A percentile compares a stretch with the other conserved stretches of the same genome.
These are phyloP conservation scores for Fusarium multiceps DNA, from an alignment of 2,329 filamentous ascomycete genomes.

Conservation along the genomic window DNA sequence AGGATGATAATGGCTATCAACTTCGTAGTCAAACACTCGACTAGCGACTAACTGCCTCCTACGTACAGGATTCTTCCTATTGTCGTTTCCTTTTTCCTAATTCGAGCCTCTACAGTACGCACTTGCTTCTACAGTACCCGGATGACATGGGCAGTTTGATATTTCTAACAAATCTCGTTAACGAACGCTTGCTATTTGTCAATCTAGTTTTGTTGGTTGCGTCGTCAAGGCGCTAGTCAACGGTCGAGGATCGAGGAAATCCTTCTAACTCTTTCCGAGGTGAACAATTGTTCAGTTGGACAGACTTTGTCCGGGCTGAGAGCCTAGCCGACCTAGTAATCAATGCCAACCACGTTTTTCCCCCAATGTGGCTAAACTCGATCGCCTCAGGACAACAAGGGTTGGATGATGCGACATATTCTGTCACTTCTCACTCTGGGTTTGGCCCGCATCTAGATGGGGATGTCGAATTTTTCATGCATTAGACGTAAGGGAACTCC, in stretches of 20 bases:
- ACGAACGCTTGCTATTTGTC: conserved; percentile 12
- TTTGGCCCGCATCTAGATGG: neutral
- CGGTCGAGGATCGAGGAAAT: neutral
- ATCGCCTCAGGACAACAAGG: neutral
- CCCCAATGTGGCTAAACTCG: neutral
- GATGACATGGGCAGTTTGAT: conserved; percentile 15
- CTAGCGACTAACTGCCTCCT: conserved; percentile 1
- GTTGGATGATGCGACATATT: neutral
- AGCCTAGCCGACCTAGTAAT: neutral
- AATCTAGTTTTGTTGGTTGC: neutral
- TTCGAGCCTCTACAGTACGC: neutral
- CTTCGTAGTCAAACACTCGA: conserved; percentile 33
- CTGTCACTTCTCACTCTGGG: conserved; percentile 5
- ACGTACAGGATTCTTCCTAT: neutral
- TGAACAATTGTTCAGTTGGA: neutral
- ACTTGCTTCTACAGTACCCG: neutral
- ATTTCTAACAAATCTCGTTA: conserved; percentile 16
- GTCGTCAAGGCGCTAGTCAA: conserved; percentile 6
- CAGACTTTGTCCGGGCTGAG: neutral
- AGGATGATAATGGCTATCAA: neutral
- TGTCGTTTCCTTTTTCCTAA: conserved; percentile 9
- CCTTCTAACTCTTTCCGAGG: neutral
- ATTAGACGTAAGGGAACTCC: conserved; percentile 18
- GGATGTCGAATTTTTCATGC: conserved; percentile 5
- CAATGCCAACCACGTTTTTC: conserved; percentile 1